These are phyloP conservation scores for Litsea cubeba DNA, from an alignment of 164 flowering plant genomes.

Conservation along the genomic window DNA sequence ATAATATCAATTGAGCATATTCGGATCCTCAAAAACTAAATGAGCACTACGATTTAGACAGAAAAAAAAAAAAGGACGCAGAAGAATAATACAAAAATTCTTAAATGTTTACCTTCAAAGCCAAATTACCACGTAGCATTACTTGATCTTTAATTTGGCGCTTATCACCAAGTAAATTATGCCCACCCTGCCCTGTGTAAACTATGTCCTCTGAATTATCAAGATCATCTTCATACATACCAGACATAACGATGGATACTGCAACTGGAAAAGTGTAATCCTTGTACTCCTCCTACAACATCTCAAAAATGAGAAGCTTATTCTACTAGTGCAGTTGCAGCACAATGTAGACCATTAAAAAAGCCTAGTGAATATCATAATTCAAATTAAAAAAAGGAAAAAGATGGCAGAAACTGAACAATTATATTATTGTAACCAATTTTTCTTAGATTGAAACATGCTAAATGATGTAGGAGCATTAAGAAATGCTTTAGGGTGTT, in stretches of 20 bases:
- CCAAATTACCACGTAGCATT: constrained; percentile 79
- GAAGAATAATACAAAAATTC: not conserved
- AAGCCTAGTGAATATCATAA: not conserved
- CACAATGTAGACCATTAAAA: not conserved
- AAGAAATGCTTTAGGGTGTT: too few species aligned
- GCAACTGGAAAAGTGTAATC: constrained; percentile 60
- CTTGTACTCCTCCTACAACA: constrained; percentile 36
- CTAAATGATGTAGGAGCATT: too few species aligned
- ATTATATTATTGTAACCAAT: too few species aligned
- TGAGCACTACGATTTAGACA: not conserved
- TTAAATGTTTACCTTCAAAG: constrained; percentile 60
- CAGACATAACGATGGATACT: constrained; percentile 72
- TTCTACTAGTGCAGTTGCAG: not conserved
- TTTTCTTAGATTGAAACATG: too few species aligned
- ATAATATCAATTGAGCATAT: too few species aligned
- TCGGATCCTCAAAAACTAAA: not conserved
- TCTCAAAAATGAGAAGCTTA: not conserved
- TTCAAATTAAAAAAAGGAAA: not conserved
- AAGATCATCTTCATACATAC: constrained; percentile 86
- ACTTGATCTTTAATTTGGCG: constrained; percentile 64
- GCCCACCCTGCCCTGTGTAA: constrained; percentile 97
- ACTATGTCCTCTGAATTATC: constrained; percentile 80
- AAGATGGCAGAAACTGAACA: not conserved
- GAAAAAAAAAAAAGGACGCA: too few species aligned
- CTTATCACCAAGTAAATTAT: constrained; percentile 65